Evolutionary conservation across 1,139 yeast species (phyloP).

Genomic region (Hansenula sp.): DNA sequence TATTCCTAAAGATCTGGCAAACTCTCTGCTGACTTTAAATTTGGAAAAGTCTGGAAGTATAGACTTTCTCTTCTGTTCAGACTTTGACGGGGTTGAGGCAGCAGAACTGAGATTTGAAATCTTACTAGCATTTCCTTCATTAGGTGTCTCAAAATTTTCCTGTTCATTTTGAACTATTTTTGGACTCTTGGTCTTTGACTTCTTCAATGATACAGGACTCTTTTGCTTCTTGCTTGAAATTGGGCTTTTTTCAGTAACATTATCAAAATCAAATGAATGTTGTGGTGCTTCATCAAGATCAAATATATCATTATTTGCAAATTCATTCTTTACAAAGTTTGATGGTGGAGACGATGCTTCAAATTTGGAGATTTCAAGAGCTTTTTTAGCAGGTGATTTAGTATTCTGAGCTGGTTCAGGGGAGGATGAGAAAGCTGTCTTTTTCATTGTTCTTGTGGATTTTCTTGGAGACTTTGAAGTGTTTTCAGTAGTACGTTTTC

Average conservation of each 20-base stretch:
- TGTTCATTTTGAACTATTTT: background rate
- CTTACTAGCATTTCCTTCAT: slow-evolving; percentile 10
- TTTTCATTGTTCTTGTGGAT: slow-evolving; percentile 11
- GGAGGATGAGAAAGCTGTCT: slow-evolving; percentile 22
- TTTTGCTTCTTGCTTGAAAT: background rate
- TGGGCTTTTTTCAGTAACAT: slow-evolving; percentile 1
- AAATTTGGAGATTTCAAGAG: slow-evolving; percentile 20
- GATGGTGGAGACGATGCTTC: slow-evolving; percentile 16
- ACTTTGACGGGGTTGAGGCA: slow-evolving; percentile 15
- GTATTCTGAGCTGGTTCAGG: slow-evolving; percentile 9
- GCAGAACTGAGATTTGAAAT: slow-evolving; percentile 16
- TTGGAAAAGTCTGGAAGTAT: background rate
- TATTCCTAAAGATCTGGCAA: slow-evolving; percentile 26
- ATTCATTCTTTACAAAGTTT: background rate
- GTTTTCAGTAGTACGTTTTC: slow-evolving; percentile 17
- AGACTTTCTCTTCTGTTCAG: slow-evolving; percentile 18
- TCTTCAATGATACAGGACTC: no score
- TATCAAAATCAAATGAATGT: background rate
- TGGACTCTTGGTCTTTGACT: no score
- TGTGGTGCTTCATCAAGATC: background rate
- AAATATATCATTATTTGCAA: background rate
- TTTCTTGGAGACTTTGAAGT: slow-evolving; percentile 13
- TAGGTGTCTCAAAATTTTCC: slow-evolving; percentile 13
- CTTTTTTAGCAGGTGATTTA: slow-evolving; percentile 19
- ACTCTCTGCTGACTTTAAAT: slow-evolving; percentile 11